Conservation (phyloP, 2,329 filamentous ascomycete genomes). For the Tothia fuscella region DNA sequence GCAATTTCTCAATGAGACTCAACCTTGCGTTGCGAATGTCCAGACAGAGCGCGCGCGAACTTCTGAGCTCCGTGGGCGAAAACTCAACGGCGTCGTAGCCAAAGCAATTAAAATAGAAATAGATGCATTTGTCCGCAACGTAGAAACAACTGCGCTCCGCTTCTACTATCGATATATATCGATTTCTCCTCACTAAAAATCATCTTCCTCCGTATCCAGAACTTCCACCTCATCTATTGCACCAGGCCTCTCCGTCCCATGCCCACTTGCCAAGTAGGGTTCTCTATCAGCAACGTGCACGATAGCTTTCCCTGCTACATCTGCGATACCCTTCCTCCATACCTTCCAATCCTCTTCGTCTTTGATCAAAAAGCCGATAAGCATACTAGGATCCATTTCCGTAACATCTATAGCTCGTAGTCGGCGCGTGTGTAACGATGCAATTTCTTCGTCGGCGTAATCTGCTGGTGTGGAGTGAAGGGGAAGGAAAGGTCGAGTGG, state of each 20-base stretch:
- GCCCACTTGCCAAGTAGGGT: conserved; percentile 35
- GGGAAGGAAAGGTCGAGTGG: conserved; percentile 63
- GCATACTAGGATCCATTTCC: conserved; percentile 97
- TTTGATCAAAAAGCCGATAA: conserved; percentile 82
- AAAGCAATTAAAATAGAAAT: too few species aligned
- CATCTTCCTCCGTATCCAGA: conserved; percentile 59
- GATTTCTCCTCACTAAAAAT: conserved; percentile 14
- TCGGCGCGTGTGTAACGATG: conserved; percentile 77
- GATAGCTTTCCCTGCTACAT: conserved; percentile 64
- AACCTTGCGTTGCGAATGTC: too few species aligned
- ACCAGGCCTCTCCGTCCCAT: conserved; percentile 48
- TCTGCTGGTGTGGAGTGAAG: conserved; percentile 44
- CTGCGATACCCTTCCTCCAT: conserved; percentile 68
- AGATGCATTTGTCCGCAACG: background rate
- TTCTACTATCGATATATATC: background rate
- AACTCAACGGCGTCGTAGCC: too few species aligned
- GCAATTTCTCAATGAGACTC: too few species aligned
- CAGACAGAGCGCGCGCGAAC: too few species aligned
- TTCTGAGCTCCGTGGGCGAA: too few species aligned
- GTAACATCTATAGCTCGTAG: conserved; percentile 70
- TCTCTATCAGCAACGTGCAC: conserved; percentile 71
- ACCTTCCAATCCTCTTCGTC: conserved; percentile 71
- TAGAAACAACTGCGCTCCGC: background rate
- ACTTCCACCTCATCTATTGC: conserved; percentile 85
- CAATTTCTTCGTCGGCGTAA: conserved; percentile 61